Evolutionary conservation across 139 green algal genomes (phyloP).

Genomic region (Nannochloris sp.): DNA sequence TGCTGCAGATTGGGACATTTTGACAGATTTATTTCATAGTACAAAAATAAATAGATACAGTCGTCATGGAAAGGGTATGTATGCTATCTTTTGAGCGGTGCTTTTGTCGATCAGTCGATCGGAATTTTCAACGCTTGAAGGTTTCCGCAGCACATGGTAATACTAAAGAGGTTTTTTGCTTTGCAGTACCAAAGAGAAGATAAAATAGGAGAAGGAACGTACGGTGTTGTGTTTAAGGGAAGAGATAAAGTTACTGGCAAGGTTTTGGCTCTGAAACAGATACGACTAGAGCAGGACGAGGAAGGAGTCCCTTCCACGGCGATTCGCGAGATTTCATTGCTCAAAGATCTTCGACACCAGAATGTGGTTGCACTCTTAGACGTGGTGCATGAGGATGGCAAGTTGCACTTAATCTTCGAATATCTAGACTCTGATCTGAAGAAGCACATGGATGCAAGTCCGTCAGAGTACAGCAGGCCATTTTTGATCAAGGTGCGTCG

Average conservation of each 20-base stretch:
- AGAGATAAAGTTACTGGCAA: constrained; percentile 47
- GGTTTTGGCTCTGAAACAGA: constrained; percentile 93
- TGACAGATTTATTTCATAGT: background rate
- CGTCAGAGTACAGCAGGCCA: constrained; percentile 36
- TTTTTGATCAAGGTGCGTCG: constrained; percentile 60
- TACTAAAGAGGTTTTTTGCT: background rate
- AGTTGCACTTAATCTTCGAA: constrained; percentile 97
- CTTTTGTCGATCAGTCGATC: no score
- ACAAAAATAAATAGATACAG: background rate
- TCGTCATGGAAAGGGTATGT: background rate
- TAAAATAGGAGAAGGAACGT: constrained; percentile 93
- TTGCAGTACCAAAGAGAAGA: constrained; percentile 76
- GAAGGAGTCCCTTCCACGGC: constrained; percentile 75
- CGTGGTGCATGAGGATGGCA: constrained; percentile 76
- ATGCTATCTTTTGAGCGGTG: background rate
- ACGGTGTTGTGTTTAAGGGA: constrained; percentile 95
- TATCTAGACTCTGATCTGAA: constrained; percentile 97
- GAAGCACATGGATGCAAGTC: constrained; percentile 82
- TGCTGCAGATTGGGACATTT: no score
- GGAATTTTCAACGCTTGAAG: no score
- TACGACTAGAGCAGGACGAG: constrained; percentile 66
- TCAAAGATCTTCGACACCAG: constrained; percentile 78
- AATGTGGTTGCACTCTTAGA: constrained; percentile 74
- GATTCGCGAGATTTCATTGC: constrained; percentile 72
- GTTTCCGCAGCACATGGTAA: no score